Evolutionary conservation across 2,329 filamentous ascomycete genomes (phyloP), one percentile per base, ranked within the genome.

Genomic region (Paraphaeosphaeria sporulosa): DNA sequence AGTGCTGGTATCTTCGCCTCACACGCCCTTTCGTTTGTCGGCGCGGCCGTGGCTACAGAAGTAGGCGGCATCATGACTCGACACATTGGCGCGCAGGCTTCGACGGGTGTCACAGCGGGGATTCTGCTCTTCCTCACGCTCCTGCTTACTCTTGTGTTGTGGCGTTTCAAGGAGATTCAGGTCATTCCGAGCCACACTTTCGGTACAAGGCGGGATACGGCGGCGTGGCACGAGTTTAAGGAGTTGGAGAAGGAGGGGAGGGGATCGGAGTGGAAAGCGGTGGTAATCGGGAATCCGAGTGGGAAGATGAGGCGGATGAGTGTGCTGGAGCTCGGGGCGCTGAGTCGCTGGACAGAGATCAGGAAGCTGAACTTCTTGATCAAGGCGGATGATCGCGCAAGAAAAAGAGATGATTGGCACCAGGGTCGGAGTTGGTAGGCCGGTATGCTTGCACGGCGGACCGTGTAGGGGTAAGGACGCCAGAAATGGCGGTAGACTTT

Each of bases 291-390:
- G 13, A 90, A 91, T 70, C 90, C 90, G 13, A 87, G 86, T 47
- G 86, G 89, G 49, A 89, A 87, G 75, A 86, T 85, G 69, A 84
- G 91, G 52, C 84, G 88, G 61, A 87, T 93, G 83, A 92, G 87
- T 71, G 74, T 92, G 25, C 79, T 94, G 17, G 91, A 94, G 74
- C 78, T 91, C 60, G 90, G 91, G 0, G 78, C 80, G 38, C 80
- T 90, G 81, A 89, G 85, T 53, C 81, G 91, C 43, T 94, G 89
- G 88, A 90, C 86, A 25, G 90, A 93, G 75, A 92, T 94, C 56
- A 68, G 81, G 49, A 80, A 78, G 72, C 66, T 84, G 71, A 84
- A 84, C 65, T 76, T 79, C 55, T 57, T 78, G 61, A 65, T 78
- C 44, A 69, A 64, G 44, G 70, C 65, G 23, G 53, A 59, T 23